Conservation (phyloP, 2,329 filamentous ascomycete genomes). For the Penicillium brevicompactum region DNA sequence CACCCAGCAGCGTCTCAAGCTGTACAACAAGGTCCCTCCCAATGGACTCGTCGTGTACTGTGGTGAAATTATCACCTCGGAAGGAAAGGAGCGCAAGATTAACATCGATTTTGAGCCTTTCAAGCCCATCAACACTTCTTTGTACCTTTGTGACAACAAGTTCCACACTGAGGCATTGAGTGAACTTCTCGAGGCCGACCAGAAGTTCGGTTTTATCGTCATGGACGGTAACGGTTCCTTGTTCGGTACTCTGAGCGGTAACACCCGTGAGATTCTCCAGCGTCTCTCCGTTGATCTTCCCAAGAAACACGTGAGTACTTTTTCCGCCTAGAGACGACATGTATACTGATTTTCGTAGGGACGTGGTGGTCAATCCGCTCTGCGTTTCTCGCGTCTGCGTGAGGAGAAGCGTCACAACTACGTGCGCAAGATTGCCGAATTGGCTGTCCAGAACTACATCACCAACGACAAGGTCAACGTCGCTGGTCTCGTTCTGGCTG, state of each 20-base stretch:
- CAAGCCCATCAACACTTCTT: conserved; percentile 99
- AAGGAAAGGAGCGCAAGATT: conserved; percentile 99
- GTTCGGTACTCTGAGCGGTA: conserved; percentile 94
- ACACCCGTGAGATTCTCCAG: conserved; percentile 94
- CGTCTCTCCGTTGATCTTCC: conserved; percentile 98
- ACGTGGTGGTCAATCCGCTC: conserved; percentile 98
- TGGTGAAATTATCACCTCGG: conserved; percentile 98
- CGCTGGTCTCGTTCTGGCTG: conserved; percentile 89
- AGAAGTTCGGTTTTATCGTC: conserved; percentile 99
- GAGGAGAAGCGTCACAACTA: conserved; percentile 99
- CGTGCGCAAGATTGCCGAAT: conserved; percentile 95
- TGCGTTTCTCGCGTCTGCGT: conserved; percentile 98
- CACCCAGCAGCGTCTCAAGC: conserved; percentile 97
- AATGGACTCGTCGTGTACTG: conserved; percentile 99
- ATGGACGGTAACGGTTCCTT: conserved; percentile 99
- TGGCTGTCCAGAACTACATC: conserved; percentile 99
- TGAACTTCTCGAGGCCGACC: conserved; percentile 96
- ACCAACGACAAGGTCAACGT: conserved; percentile 98
- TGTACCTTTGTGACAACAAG: conserved; percentile 99
- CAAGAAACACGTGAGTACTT: conserved; percentile 76
- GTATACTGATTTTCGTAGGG: conserved; percentile 49
- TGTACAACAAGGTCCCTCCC: conserved; percentile 98
- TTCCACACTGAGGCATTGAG: conserved; percentile 98
- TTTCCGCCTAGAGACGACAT: background rate
- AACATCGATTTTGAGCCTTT: conserved; percentile 99